Base-by-base conservation (phyloP, 1,139 yeast species). In the Pichia sp. region DNA sequence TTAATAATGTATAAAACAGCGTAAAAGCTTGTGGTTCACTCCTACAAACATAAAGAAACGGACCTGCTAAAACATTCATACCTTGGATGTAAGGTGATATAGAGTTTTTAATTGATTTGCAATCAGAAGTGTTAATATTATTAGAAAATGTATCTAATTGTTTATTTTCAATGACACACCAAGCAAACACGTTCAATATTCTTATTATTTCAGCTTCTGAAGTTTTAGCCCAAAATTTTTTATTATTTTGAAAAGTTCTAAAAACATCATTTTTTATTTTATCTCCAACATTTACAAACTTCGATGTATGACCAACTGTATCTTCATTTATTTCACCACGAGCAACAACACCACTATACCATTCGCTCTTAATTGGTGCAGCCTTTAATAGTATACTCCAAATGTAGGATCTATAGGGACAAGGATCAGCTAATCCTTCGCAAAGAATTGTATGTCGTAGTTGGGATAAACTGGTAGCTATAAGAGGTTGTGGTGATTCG, bases 1-100 rank as follows among this genome's bases (percentile, higher is more conserved):
- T 72, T 26, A 85, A n/a, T n/a, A n/a, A 68, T 39, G 74, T 71
- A 52, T 81, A 81, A 53, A 87, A 79, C 34, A 90, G 58, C 9
- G 86, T 79, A 63, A 79, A 89, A 1, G 96, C 95, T 66, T 88
- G 89, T 0, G 96, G 90, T 62, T 89, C 97, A 40, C 89, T 79
- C 47, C 83, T 81, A 57, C 86, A 77, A 2, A 85, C 75, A 63
- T 80, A 89, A 27, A 89, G 76, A 50, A 89, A 78, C 0, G 97
- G 97, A 0, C 96, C 97, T 36, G 86, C 76, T 35, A 89, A 65
- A 1, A 89, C 92, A 62, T 90, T 90, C 82, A 90, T 80, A 1
- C 97, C 97, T 62, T 89, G 97, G 10, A 89, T 96, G 62, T 89
- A 89, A 60, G 66, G 76, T 4, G 68, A 64, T 5, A 46, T 32